Base-by-base conservation (phyloP, 139 green algal species). In the Chlorella sorokiniana region DNA sequence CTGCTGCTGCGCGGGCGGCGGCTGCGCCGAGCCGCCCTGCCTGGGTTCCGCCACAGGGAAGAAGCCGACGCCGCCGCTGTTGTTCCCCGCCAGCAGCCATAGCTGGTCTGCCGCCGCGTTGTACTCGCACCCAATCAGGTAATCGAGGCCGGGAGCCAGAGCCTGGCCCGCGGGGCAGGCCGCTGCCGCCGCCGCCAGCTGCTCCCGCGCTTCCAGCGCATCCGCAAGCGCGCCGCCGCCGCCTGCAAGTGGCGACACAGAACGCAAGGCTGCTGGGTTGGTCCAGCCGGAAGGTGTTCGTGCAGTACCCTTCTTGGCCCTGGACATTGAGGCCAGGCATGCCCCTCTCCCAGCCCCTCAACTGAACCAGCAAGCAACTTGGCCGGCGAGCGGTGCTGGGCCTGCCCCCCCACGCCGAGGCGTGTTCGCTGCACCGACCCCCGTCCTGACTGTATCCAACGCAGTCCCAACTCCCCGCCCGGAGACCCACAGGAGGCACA, bases 71-170 rank as follows among this genome's bases (percentile, higher is more conserved):
- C 75, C 68, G 23, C 93, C 93, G 8, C 69, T 74, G 25, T 86
- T 88, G 42, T 71, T 89, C 14, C 92, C 92, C 14, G 88, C 92
- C 35, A 92, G 38, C 40, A 93, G 54, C 48, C 69, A 70, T 79
- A 95, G 78, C 65, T 93, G 76, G 56, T 86, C 67, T 4, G 44
- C 85, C 14, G 56, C 74, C 4, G 44, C 35, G 76, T 92, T 89
- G 69, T 92, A 96, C 25, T 90, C 83, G 71, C 90, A 94, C 20
- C 81, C 79, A 0, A 93, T 71, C 7, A 96, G 52, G 87, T 96
- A 96, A 40, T 92, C 89, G 8, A 93, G 84, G 33, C 59, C 65
- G 31, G 59, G 51, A 35, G 48, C 78, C 18, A 83, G 65, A 23
- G 67, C 59, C 61, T 75, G 72, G 44, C 52, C 67, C 29, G 44